Conservation (phyloP, 2,329 filamentous ascomycete species). For the Nemania sp. region DNA sequence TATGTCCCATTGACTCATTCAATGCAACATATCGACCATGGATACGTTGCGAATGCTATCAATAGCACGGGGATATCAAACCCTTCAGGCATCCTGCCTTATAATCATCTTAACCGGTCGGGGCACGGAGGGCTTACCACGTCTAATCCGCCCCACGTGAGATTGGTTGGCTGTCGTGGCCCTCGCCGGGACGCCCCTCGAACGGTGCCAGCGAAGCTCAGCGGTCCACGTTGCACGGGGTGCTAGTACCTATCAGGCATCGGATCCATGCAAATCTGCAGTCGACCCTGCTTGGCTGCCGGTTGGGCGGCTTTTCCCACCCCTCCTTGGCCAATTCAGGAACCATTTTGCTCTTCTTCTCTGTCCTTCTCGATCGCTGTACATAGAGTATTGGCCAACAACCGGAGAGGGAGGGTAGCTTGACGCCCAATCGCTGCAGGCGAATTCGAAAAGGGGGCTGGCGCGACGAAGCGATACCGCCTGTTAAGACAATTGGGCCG, state of each 20-base stretch:
- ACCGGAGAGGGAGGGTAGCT: slow-evolving; percentile 37
- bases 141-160: slow-evolving; percentile 31
- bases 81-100: slow-evolving; percentile 20
- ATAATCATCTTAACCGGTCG: slow-evolving; percentile 10
- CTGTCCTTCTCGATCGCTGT: slow-evolving; percentile 25
- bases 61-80: slow-evolving; percentile 4
- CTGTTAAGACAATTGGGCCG: slow-evolving; percentile 35
- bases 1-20: slow-evolving; percentile 21
- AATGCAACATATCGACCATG: slow-evolving; percentile 16
- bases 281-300: slow-evolving; percentile 37
- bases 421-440: slow-evolving; percentile 46
- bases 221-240: slow-evolving; percentile 54
- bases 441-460: slow-evolving; percentile 27
- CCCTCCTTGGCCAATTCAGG: slow-evolving; percentile 47
- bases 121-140: slow-evolving; percentile 29
- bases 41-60: slow-evolving; percentile 13
- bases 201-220: slow-evolving; percentile 52
- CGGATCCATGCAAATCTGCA: slow-evolving; percentile 45
- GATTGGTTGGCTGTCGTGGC: slow-evolving; percentile 44
- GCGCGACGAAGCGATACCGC: slow-evolving; percentile 25
- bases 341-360: slow-evolving; percentile 40
- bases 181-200: slow-evolving; percentile 37
- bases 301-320: slow-evolving; percentile 46
- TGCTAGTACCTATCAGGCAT: slow-evolving; percentile 38
- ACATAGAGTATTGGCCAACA: slow-evolving; percentile 15